Evolutionary conservation across 2,329 filamentous ascomycete genomes (phyloP).

Genomic region (Sclerotinia nivalis): DNA sequence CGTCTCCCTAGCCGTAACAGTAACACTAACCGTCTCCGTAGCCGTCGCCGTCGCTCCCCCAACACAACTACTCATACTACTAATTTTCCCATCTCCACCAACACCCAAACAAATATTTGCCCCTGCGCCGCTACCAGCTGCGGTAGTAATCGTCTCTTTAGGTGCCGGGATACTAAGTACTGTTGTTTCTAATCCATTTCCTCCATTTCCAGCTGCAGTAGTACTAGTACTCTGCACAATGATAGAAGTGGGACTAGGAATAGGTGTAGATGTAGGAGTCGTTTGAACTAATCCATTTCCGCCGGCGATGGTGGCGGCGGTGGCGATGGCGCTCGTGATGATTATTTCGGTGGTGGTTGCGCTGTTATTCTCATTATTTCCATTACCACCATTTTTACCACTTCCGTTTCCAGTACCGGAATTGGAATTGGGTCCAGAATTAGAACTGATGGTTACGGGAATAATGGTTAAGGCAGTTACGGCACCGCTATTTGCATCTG

Average conservation of each 20-base stretch:
- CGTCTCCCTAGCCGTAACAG: conserved; percentile 1
- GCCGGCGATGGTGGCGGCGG: neutral
- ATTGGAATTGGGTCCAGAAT: neutral
- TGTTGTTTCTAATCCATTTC: neutral
- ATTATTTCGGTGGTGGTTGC: neutral
- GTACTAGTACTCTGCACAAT: neutral
- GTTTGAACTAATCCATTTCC: neutral
- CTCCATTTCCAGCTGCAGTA: neutral
- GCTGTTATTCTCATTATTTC: neutral
- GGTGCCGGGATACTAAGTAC: neutral
- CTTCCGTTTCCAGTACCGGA: neutral
- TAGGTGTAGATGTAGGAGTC: neutral
- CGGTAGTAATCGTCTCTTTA: neutral
- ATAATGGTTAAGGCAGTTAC: neutral
- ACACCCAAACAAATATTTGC: neutral
- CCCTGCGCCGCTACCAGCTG: neutral
- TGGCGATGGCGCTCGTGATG: neutral
- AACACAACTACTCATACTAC: conserved; percentile 7
- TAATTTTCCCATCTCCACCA: neutral
- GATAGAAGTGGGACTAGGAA: neutral
- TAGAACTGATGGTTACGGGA: neutral
- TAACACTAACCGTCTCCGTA: neutral
- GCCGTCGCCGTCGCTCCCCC: neutral
- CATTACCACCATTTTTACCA: too few species aligned
- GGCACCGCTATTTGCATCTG: neutral